Evolutionary conservation across 2,329 filamentous ascomycete species (phyloP), one percentile per base, ranked within the genome.

Genomic region (Thermothelomyces thermophilus): DNA sequence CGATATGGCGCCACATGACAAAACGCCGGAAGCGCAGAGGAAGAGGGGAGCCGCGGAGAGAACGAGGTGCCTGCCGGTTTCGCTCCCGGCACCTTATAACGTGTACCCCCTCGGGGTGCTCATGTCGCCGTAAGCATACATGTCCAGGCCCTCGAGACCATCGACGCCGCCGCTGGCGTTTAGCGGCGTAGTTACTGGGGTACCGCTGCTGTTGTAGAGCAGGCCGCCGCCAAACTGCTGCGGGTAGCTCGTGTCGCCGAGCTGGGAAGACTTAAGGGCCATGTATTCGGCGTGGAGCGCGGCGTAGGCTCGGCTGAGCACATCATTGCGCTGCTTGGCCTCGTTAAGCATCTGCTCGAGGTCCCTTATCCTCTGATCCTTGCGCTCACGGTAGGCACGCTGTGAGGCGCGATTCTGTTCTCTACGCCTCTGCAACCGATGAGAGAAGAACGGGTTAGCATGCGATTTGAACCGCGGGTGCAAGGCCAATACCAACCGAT

Each of bases 301-400:
- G 24, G 69, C 65, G 60, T 82, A 80, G 4, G 77, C 77, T 45
- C 73, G 70, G 54, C 73, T 72, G 46, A 83, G 72, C 30, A 71
- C 70, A 51, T 74, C 74, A 62, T 82, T 78, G 57, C 74, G 76
- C 20, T 75, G 72, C 54, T 74, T 73, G 43, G 79, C 67, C 16
- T 76, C 73, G 41, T 65, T 65, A 28, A 84, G 73, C 58, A 80
- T 73, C 31, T 70, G 62, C 62, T 84, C 80, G 17, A 84, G 73
- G 57, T 84, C 80, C 53, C 76, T 76, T 59, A 83, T 82, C 54
- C 82, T 76, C 62, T 83, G 80, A 60, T 84, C 79, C 59, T 82
- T 83, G 46, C 79, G 72, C 62, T 83, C 78, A 41, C 79, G 71
- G 60, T 82, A 82, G 1, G 78, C 79, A 51, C 79, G 69, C 62